Evolutionary conservation across 1,284 basidiomycete species (phyloP), one percentile per base, ranked within the genome.

Genomic region (Cryptococcus maquisensis): DNA sequence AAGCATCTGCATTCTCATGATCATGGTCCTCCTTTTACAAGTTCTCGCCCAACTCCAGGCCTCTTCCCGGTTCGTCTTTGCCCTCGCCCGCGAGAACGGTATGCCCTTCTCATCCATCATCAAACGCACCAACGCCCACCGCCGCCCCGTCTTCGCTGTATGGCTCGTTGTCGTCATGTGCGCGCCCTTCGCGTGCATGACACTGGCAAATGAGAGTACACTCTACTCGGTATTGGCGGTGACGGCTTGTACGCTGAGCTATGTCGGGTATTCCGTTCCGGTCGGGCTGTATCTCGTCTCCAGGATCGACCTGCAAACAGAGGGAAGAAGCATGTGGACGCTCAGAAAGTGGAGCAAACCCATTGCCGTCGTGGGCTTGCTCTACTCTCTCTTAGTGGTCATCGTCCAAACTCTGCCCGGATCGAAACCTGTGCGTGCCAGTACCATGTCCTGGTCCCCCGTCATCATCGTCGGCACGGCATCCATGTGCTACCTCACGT

Each of bases 21-120:
- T 73, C 37, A 42, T 72, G 12, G 61, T 66, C 21, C 61, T 72
- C 32, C 48, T 66, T 23, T 51, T 75, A 8, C 75, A 77, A 60
- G 57, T 72, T 28, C 62, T 70, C 36, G 73, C 73, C 2, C 73
- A 74, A 52, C 58, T 77, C 12, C 73, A 75, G 62, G 69, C 73
- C 4, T 69, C 71, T 12, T 72, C 72, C 13, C 66, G 75, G 48
- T 77, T 75, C 66, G 61, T 74, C 18, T 77, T 73, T 51, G 68
- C 75, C 21, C 57, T 73, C 7, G 73, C 73, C 10, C 64, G 75
- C 39, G 75, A 77, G 54, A 72, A 73, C 39, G 73, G 73, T 18
- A 62, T 75, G 52, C 75, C 75, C 0, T 77, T 74, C 49, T 67
- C 71, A 2, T 61, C 69, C 32, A 43, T 55, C 26, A 66, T 75